Conservation (phyloP, 192 early-diverging fungal species). For the Backusella australiensis region DNA sequence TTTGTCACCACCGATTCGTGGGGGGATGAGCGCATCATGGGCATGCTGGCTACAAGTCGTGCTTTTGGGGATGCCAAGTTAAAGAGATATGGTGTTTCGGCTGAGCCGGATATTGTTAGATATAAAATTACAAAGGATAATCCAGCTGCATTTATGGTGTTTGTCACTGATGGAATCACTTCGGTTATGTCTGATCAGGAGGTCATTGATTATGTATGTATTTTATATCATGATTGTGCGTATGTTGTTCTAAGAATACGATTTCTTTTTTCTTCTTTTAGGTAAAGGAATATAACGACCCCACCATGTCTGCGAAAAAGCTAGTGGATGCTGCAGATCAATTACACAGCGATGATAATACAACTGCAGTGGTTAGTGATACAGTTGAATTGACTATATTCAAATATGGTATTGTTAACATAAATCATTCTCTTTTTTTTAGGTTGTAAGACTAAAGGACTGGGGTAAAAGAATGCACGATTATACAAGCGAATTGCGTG, state of each 20-base stretch:
- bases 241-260: not conserved
- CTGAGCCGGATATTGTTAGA: conserved; percentile 65
- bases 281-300: conserved; percentile 59
- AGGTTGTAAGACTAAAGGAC: conserved; percentile 68
- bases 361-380: conserved; percentile 53
- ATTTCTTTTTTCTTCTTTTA: not conserved
- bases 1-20: conserved; percentile 76
- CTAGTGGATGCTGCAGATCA: conserved; percentile 63
- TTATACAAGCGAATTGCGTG: conserved; percentile 60
- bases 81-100: conserved; percentile 69
- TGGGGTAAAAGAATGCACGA: conserved; percentile 69
- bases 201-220: conserved; percentile 50
- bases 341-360: conserved; percentile 69
- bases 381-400: not conserved
- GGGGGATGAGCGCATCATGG: conserved; percentile 70
- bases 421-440: not conserved
- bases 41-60: conserved; percentile 61
- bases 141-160: conserved; percentile 61
- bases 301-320: conserved; percentile 52
- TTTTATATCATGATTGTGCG: not conserved
- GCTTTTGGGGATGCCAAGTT: conserved; percentile 69
- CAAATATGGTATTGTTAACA: not conserved
- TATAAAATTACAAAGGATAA: conserved; percentile 53
- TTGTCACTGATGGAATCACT: conserved; percentile 70
- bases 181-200: conserved; percentile 74